Evolutionary conservation across 208 protist genomes (phyloP), one percentile per base, ranked within the genome.

Genomic region (Leishmania braziliensis): DNA sequence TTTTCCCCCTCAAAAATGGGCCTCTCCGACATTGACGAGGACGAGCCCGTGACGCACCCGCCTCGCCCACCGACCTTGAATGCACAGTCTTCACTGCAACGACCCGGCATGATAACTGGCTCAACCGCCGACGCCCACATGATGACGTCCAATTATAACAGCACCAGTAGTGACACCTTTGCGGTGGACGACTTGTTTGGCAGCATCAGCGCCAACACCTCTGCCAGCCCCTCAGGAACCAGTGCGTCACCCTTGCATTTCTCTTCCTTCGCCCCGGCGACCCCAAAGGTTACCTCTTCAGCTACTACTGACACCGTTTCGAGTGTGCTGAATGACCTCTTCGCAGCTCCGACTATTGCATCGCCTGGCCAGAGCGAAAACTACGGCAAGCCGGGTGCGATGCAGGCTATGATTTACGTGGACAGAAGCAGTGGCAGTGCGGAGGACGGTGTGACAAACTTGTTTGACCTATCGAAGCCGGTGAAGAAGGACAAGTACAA

Each of bases 11-110:
- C n/a, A 53, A 36, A 36, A 50, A 95, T 97, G 91, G 89, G 92
- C 33, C 86, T 97, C 50, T 92, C 90, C 9, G 93, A 97, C 78
- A 94, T 97, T 77, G 92, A 95, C 65, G 91, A 95, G 78, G 91
- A 90, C 69, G 91, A 94, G 51, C 75, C 75, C 51, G 76, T 75
- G 66, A 81, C 80, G n/a, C 58, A 79, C 58, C 77, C 60, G 48
- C 71, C 78, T 20, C 65, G 33, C 3, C 71, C 71, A 26, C 60
- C 56, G n/a, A 56, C 78, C 58, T 33, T 75, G 62, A 85, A 71
- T 2, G 70, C 53, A 16, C 56, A 54, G 2, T 12, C 69, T 5
- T 70, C 53, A 50, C 48, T 20, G 5, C 58, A 56, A 75, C 58
- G 39, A 12, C 14, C 70, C 76, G 39, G 51, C 9, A 12, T 39